Conservation (phyloP, 345 rosid species). For the Ricinus communis region DNA sequence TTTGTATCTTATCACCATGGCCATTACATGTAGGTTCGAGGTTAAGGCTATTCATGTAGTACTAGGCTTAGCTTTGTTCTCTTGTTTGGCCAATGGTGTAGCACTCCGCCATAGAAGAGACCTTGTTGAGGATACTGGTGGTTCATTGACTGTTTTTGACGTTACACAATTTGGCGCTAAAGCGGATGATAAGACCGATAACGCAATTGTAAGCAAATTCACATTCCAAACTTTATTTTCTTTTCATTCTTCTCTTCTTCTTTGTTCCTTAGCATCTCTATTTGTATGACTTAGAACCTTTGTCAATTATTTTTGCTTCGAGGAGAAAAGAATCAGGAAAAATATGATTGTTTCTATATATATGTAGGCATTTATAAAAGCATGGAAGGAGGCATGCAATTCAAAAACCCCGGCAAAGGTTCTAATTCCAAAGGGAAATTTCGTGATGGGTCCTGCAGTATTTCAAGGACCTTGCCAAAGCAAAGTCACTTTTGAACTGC, state of each 20-base stretch:
- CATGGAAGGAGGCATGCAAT: conserved; percentile 58
- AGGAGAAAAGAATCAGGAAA: neutral
- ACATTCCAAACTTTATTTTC: neutral
- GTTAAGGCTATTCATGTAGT: conserved; percentile 16
- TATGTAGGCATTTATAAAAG: conserved; percentile 46
- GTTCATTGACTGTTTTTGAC: conserved; percentile 30
- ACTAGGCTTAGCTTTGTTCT: conserved; percentile 27
- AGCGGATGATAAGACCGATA: conserved; percentile 39
- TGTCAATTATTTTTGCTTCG: too few relatives aligned
- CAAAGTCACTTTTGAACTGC: conserved; percentile 37
- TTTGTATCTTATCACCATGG: conserved; percentile 34
- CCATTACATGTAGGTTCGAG: conserved; percentile 25
- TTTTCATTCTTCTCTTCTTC: too few relatives aligned
- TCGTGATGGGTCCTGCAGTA: conserved; percentile 40
- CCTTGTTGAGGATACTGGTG: too few relatives aligned
- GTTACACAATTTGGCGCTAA: conserved; percentile 45
- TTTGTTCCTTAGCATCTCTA: too few relatives aligned
- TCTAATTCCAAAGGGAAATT: conserved; percentile 46
- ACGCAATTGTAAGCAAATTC: conserved; percentile 28
- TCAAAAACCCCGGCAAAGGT: conserved; percentile 44
- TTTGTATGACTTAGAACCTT: too few relatives aligned
- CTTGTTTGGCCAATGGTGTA: conserved; percentile 43
- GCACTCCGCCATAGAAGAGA: neutral
- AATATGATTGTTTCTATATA: neutral
- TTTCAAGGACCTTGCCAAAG: conserved; percentile 61